These are phyloP conservation scores for Ceratocystis ficicola DNA, from an alignment of 2,329 filamentous ascomycete genomes.

Conservation along the genomic window DNA sequence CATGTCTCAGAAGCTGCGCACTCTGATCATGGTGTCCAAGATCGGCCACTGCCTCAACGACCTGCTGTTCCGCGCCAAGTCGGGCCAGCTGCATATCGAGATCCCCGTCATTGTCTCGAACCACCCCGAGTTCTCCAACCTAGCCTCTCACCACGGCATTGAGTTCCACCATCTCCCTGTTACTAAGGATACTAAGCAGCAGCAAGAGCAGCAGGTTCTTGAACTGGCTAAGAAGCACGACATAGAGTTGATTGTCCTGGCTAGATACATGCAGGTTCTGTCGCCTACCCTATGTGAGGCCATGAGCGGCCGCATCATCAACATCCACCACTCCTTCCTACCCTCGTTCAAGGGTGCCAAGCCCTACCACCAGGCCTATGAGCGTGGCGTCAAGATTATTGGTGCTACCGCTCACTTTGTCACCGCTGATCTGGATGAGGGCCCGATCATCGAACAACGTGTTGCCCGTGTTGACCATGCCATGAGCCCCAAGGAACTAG, in stretches of 20 bases:
- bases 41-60: conserved; percentile 48
- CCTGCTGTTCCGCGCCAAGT: conserved; percentile 65
- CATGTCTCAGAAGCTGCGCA: conserved; percentile 55
- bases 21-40: conserved; percentile 64
- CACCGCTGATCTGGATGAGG: conserved; percentile 73
- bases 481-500: conserved; percentile 62
- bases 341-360: conserved; percentile 80
- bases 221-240: conserved; percentile 55
- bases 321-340: conserved; percentile 81
- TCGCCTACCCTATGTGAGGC: conserved; percentile 56
- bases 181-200: conserved; percentile 60
- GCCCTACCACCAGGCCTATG: conserved; percentile 79
- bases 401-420: conserved; percentile 79
- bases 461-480: conserved; percentile 65
- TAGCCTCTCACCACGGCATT: conserved; percentile 63
- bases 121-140: conserved; percentile 57
- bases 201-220: conserved; percentile 61
- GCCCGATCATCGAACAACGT: conserved; percentile 78
- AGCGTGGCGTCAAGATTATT: conserved; percentile 78
- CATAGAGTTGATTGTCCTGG: conserved; percentile 68
- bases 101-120: conserved; percentile 72
- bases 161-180: conserved; percentile 73
- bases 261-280: conserved; percentile 60
- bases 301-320: conserved; percentile 71
- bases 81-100: conserved; percentile 61